Base-by-base conservation (phyloP, 1,284 basidiomycete species). In the Tylopilus orsonianus region DNA sequence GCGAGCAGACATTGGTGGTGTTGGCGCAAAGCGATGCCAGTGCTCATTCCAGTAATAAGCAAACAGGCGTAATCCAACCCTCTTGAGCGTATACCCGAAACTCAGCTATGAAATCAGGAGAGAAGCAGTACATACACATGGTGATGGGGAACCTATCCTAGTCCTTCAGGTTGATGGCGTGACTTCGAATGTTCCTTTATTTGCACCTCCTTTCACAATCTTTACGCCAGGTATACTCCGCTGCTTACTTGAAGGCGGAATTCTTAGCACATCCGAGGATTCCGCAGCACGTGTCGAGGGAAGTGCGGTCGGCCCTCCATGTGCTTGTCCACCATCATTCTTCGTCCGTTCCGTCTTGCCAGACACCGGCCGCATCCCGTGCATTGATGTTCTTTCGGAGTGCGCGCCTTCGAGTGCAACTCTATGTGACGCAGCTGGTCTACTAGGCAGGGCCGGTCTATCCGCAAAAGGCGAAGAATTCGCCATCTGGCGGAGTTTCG, bases 401-500 rank as follows among this genome's bases (percentile, higher is more conserved):
- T 8, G 49, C 6, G 20, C 26, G 5, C 43, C 24, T 18, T 38
- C 42, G n/a, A 16, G 4, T 8, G 23, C 10, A 19, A 37, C 24
- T 19, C 24, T 36, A 12, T 29, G 42, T 6, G 37, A 8, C 19
- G 45, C 39, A 5, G 13, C n/a, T 2, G 67, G 63, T 47, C 53
- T 68, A n/a, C n/a, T 49, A 10, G 63, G 63, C 3, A 65, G 37
- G 8, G 39, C 47, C 10, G 62, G 57, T 38, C 54, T 50, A 19
- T 68, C 60, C 0, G 41, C 23, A 36, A 54, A 64, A 2, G 53
- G 14, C 1, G 55, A 60, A 5, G 62, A 63, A 48, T 71, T 68
- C 56, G 83, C 81, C 79, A 97, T 81, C 54, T 90, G 81, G 8
- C 83, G 80, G 18, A 98, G 75, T 68, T 98, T 98, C 5, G 95